A percentile compares a stretch with the other conserved stretches of the same genome.
phyloP scores from a whole-genome alignment of 768 basidiomycete genomes.

The Mycena vulgaris region DNA sequence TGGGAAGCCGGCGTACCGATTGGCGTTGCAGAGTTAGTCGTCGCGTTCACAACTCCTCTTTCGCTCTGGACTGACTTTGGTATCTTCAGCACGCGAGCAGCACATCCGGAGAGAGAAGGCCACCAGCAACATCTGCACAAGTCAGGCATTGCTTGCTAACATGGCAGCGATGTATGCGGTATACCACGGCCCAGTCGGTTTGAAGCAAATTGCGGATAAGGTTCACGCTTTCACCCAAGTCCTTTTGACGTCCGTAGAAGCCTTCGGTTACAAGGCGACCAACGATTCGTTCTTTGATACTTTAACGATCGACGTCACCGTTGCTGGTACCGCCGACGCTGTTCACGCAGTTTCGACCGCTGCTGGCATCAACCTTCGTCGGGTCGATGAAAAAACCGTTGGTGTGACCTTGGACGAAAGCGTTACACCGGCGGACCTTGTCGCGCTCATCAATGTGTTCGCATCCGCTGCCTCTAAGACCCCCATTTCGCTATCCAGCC shows the following conservation, averaged over 20 bases:
- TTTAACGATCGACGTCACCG: slow-evolving; percentile 82
- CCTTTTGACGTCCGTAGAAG: slow-evolving; percentile 76
- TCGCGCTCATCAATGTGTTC: slow-evolving; percentile 87
- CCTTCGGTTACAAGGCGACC: slow-evolving; percentile 79
- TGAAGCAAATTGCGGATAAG: slow-evolving; percentile 88
- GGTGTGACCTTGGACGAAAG: slow-evolving; percentile 97
- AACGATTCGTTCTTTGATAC: slow-evolving; percentile 95
- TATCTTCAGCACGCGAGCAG: slow-evolving; percentile 86
- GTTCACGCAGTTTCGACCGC: slow-evolving; percentile 80
- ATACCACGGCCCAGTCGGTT: slow-evolving; percentile 93
- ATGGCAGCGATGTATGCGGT: slow-evolving; percentile 99
- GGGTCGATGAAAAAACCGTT: slow-evolving; percentile 79
- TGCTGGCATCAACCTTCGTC: slow-evolving; percentile 87
- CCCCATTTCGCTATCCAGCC: slow-evolving; percentile 60
- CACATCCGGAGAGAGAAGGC: slow-evolving; percentile 98
- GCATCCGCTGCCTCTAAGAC: slow-evolving; percentile 71
- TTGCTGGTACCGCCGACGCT: slow-evolving; percentile 67
- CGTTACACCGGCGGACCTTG: slow-evolving; percentile 80
- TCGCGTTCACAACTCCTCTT: neutral
- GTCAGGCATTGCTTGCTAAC: slow-evolving; percentile 97
- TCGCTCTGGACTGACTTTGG: neutral
- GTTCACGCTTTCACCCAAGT: slow-evolving; percentile 92
- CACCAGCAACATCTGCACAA: slow-evolving; percentile 98
- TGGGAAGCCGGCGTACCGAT: slow-evolving; percentile 90
- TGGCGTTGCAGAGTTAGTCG: slow-evolving; percentile 92